phyloP scores from a whole-genome alignment of 2,329 filamentous ascomycete species.

The Trichoderma sp. region DNA sequence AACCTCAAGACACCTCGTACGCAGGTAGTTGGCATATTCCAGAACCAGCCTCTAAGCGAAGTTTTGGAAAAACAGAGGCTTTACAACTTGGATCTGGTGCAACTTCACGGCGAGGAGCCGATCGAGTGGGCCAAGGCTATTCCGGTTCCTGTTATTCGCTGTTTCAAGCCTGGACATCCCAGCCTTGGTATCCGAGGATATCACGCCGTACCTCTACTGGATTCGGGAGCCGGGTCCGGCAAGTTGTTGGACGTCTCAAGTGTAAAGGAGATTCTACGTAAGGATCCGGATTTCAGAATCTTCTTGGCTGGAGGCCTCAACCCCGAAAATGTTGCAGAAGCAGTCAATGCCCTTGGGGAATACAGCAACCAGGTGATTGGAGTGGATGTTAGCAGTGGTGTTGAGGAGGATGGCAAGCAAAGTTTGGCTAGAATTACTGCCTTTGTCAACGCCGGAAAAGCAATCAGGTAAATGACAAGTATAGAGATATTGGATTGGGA shows the following conservation, averaged over 20 bases:
- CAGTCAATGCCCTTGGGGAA: conserved; percentile 64
- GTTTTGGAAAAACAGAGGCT: conserved; percentile 75
- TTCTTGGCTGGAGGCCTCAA: conserved; percentile 84
- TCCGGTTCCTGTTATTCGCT: conserved; percentile 86
- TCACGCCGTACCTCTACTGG: conserved; percentile 80
- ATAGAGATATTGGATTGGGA: not conserved
- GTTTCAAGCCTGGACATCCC: conserved; percentile 76
- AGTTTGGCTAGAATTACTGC: conserved; percentile 75
- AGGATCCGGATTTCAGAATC: conserved; percentile 70
- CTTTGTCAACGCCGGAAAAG: conserved; percentile 77
- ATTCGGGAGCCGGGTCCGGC: conserved; percentile 84
- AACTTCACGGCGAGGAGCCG: conserved; percentile 90
- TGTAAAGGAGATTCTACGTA: conserved; percentile 66
- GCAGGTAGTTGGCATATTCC: conserved; percentile 89
- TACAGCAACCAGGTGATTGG: conserved; percentile 67
- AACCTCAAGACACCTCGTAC: conserved; percentile 61
- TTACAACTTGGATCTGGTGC: conserved; percentile 82
- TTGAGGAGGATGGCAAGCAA: conserved; percentile 82
- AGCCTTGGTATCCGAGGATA: conserved; percentile 75
- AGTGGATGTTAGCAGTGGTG: conserved; percentile 92
- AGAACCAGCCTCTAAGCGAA: conserved; percentile 82
- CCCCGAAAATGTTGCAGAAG: conserved; percentile 72
- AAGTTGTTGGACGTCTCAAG: conserved; percentile 71
- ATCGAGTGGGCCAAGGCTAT: conserved; percentile 89
- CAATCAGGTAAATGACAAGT: conserved; percentile 44